Evolutionary conservation across 768 basidiomycete genomes (phyloP).

Genomic region (Rhizopogon vulgaris): DNA sequence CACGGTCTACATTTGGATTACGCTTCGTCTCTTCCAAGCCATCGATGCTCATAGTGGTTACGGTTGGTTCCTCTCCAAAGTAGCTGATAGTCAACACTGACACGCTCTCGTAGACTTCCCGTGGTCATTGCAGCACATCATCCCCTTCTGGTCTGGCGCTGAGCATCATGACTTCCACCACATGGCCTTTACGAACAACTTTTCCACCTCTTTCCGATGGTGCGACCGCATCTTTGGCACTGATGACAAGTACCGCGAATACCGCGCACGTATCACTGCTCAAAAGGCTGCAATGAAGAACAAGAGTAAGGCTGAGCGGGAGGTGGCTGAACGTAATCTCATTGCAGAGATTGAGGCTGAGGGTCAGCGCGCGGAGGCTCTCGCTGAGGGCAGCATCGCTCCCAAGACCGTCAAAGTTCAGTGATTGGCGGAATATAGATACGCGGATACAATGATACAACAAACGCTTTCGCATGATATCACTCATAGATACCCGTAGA

Average conservation of each 20-base stretch:
- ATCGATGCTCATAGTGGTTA: constrained; percentile 97
- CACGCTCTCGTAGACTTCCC: constrained; percentile 68
- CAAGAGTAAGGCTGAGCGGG: constrained; percentile 46
- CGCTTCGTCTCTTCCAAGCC: constrained; percentile 91
- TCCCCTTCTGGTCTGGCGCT: constrained; percentile 96
- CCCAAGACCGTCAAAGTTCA: constrained; percentile 22
- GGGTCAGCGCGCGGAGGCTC: constrained; percentile 63
- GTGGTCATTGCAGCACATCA: constrained; percentile 87
- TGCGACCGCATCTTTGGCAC: constrained; percentile 88
- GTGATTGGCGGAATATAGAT: constrained; percentile 6
- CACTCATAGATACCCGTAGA: constrained; percentile 6
- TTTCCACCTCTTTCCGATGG: constrained; percentile 91
- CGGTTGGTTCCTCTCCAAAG: constrained; percentile 41
- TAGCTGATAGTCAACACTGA: not conserved
- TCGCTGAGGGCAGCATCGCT: constrained; percentile 30
- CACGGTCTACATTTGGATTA: constrained; percentile 92
- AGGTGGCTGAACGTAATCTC: constrained; percentile 53
- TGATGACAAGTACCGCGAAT: constrained; percentile 82
- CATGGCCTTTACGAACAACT: constrained; percentile 93
- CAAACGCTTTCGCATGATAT: constrained; percentile 1
- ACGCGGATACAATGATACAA: not conserved
- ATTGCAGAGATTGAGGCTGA: constrained; percentile 69
- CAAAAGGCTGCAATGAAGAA: constrained; percentile 53
- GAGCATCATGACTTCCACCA: constrained; percentile 99
- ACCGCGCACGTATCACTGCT: constrained; percentile 59